phyloP scores from a whole-genome alignment of 2,329 filamentous ascomycete species.

The Nannizziopsis arthrosporioides region DNA sequence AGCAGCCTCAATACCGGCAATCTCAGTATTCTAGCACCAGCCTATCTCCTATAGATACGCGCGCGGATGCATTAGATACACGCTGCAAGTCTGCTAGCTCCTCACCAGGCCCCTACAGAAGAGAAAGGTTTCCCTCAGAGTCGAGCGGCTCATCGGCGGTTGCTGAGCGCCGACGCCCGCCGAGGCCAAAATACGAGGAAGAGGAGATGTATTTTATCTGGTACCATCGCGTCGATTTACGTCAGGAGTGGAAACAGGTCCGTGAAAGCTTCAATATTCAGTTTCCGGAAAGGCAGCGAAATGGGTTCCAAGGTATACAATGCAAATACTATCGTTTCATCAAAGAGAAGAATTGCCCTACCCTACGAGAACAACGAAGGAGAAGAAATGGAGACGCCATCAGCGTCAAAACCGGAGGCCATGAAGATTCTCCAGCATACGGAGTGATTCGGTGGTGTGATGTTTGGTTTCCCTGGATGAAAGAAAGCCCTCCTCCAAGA shows the following conservation, averaged over 20 bases:
- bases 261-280: conserved; percentile 34
- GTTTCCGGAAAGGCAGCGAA: conserved; percentile 31
- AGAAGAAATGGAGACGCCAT: conserved; percentile 10
- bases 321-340: conserved; percentile 42
- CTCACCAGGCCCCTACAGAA: conserved; percentile 28
- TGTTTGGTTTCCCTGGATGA: conserved; percentile 37
- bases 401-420: not conserved
- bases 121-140: conserved; percentile 33
- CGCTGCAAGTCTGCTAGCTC: conserved; percentile 22
- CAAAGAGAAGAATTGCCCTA: conserved; percentile 35
- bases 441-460: conserved; percentile 32
- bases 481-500: conserved; percentile 16
- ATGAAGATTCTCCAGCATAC: conserved; percentile 26
- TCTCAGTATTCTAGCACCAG: conserved; percentile 7
- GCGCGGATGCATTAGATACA: conserved; percentile 4
- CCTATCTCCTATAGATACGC: conserved; percentile 7
- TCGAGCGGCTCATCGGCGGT: conserved; percentile 30
- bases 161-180: conserved; percentile 29
- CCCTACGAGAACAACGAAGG: conserved; percentile 32
- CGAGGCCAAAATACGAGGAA: conserved; percentile 37
- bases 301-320: conserved; percentile 37
- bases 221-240: conserved; percentile 39
- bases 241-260: conserved; percentile 38
- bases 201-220: conserved; percentile 41
- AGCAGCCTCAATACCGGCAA: conserved; percentile 4